Evolutionary conservation across 805 yeast genomes (phyloP), one percentile per base, ranked within the genome.

Genomic region (Zygotorulaspora sp.): DNA sequence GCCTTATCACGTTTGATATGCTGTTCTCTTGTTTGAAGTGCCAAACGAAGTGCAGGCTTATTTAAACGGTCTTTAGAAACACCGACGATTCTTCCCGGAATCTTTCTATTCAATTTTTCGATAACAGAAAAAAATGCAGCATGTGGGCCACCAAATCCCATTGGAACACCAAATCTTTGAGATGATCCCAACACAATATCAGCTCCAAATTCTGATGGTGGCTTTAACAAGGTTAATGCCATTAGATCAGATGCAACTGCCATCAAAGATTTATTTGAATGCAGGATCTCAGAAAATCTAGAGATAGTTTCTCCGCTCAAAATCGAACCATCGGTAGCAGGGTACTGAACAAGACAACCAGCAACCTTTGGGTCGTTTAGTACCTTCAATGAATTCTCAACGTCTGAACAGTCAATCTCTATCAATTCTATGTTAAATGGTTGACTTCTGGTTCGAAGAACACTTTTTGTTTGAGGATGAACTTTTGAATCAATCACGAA

Each of bases 61-160:
- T 96, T 97, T 36, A 89, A 68, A 56, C 97, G 75, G 61, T 90
- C 98, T 60, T 85, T 86, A 26, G 95, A 80, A 27, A 85, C 78
- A 57, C 98, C 98, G 38, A 92, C 89, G 39, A 92, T 75, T 67
- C 98, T 77, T 30, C 98, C 98, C 2, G 98, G 98, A 62, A 92
- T 87, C 64, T 89, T 92, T 59, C 98, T 78, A 58, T 86, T 85
- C 51, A 83, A 72, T 39, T 78, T 73, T 43, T 79, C 77, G n/a
- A 77, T 72, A 27, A 90, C 95, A 6, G 97, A 86, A 53, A 92
- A 89, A 66, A 86, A 92, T 0, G 96, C 98, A 32, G 98, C 97
- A 62, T 92, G 98, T 3, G 98, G 98, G 14, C 98, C 98, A 56
- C 98, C 98, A 59, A 79, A 92, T 5, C 97, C 98, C 69, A 90